Evolutionary conservation across 345 rosid species (phyloP).

Genomic region (Sisymbrium irio): DNA sequence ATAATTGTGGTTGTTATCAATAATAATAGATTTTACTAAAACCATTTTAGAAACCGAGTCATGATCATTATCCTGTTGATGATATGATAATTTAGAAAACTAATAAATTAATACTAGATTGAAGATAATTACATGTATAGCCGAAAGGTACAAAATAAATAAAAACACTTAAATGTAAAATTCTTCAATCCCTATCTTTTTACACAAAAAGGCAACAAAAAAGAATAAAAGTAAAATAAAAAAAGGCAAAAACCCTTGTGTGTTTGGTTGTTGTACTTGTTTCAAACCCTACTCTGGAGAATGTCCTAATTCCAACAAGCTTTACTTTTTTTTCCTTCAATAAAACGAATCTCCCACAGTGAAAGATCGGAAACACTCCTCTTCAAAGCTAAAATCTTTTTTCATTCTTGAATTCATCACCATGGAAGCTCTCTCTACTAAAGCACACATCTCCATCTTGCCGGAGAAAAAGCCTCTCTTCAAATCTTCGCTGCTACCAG

Average conservation of each 20-base stretch:
- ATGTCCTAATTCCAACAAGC: neutral
- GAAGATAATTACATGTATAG: neutral
- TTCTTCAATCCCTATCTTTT: too few species aligned
- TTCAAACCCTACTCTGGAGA: conserved; percentile 26
- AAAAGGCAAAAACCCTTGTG: neutral
- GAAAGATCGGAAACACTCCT: conserved; percentile 23
- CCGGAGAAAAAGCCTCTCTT: conserved; percentile 41
- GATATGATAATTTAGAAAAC: neutral
- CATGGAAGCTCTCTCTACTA: conserved; percentile 67
- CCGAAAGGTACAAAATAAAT: neutral
- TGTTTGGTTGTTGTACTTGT: neutral
- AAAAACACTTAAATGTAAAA: neutral
- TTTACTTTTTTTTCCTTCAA: neutral
- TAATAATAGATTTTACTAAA: neutral
- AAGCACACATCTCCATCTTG: conserved; percentile 37
- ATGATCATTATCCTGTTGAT: neutral
- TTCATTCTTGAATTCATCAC: conserved; percentile 1
- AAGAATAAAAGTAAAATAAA: too few species aligned
- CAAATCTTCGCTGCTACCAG: conserved; percentile 12
- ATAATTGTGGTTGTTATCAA: neutral
- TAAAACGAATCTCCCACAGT: conserved; percentile 13
- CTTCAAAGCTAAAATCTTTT: neutral
- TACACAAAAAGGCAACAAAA: too few species aligned
- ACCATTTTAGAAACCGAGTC: neutral
- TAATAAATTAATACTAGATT: too few species aligned